Evolutionary conservation across 23 red algal genomes (phyloP).

Genomic region (Gracilaria gracilis): DNA sequence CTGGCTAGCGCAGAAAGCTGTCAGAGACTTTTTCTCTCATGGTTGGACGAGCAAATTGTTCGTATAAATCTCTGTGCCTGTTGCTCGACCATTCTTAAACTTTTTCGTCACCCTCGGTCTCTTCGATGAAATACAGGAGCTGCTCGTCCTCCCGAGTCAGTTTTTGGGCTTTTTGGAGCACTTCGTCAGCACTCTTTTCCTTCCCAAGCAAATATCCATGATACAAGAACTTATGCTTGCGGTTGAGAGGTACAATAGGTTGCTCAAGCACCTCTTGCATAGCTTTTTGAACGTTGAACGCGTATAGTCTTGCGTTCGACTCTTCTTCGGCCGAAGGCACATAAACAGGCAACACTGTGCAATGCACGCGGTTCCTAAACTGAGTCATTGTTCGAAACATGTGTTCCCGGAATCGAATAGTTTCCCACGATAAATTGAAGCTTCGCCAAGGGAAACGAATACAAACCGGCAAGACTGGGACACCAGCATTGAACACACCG

Average conservation of each 20-base stretch:
- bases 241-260: slow-evolving; percentile 59
- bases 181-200: slow-evolving; percentile 26
- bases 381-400: slow-evolving; percentile 92
- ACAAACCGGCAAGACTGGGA: slow-evolving; percentile 81
- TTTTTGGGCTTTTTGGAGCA: slow-evolving; percentile 52
- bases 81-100: background rate
- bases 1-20: background rate
- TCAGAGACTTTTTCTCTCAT: background rate
- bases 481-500: slow-evolving; percentile 85
- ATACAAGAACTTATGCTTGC: slow-evolving; percentile 84
- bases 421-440: slow-evolving; percentile 89
- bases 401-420: slow-evolving; percentile 78
- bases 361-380: slow-evolving; percentile 73
- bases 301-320: slow-evolving; percentile 65
- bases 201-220: slow-evolving; percentile 76
- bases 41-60: background rate
- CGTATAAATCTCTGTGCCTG: too few relatives aligned
- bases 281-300: slow-evolving; percentile 72
- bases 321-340: slow-evolving; percentile 71
- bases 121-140: slow-evolving; percentile 44
- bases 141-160: slow-evolving; percentile 48
- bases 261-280: slow-evolving; percentile 64
- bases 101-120: slow-evolving; percentile 6
- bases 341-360: slow-evolving; percentile 68
- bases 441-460: slow-evolving; percentile 78